phyloP scores from a whole-genome alignment of 768 basidiomycete genomes.

The Termitomyces eurrhizus region DNA sequence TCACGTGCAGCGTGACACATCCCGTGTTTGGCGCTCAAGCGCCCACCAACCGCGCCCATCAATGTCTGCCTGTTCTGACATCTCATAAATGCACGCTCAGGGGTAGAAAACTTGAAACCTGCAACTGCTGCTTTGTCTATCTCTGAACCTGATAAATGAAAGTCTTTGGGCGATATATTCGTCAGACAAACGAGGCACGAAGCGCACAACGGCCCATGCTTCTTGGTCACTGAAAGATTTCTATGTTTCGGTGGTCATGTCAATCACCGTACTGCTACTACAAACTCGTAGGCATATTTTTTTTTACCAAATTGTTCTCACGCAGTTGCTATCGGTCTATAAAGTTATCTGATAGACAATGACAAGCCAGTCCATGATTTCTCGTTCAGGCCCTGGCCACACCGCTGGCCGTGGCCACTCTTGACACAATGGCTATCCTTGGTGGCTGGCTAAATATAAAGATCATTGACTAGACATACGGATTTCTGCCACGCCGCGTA shows the following conservation, averaged over 20 bases:
- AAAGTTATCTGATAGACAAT: background rate
- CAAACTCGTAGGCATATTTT: background rate
- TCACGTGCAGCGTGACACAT: slow-evolving; percentile 30
- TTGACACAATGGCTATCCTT: background rate
- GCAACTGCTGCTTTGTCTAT: background rate
- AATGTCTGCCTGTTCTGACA: background rate
- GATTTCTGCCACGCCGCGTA: too few species aligned
- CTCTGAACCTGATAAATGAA: background rate
- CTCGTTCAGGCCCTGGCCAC: background rate
- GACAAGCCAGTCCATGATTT: background rate
- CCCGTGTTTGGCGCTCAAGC: slow-evolving; percentile 10
- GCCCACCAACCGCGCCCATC: background rate
- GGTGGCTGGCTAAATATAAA: background rate
- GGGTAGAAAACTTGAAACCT: background rate
- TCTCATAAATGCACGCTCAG: background rate
- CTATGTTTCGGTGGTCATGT: background rate
- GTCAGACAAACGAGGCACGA: slow-evolving; percentile 5
- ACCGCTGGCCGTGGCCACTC: background rate
- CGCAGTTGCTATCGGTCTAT: background rate
- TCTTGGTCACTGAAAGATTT: slow-evolving; percentile 1
- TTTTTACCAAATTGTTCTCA: background rate
- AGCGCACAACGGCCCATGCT: background rate
- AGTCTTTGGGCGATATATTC: background rate
- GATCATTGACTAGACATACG: background rate
- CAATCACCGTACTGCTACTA: background rate